Conservation (phyloP, 257 asterid genomes). For the Mentha longifolia region DNA sequence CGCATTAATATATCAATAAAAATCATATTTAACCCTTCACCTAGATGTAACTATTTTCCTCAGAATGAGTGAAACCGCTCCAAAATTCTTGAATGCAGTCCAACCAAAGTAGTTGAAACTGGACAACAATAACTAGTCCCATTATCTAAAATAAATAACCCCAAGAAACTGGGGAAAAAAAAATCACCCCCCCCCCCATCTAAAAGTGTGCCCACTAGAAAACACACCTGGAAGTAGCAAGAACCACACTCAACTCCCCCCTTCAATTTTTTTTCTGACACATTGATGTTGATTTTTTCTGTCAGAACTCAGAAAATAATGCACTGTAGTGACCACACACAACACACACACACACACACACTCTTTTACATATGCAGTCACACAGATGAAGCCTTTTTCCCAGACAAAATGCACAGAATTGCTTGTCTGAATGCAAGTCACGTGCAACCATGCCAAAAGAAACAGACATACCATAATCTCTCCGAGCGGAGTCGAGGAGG, state of each 20-base stretch:
- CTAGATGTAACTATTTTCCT: not conserved
- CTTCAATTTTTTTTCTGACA: not conserved
- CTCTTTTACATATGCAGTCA: not conserved
- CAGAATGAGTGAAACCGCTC: not conserved
- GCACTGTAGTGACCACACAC: not conserved
- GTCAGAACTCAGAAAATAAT: conserved; percentile 26
- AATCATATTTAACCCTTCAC: too few species aligned
- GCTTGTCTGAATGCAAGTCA: conserved; percentile 13
- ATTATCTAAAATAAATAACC: not conserved
- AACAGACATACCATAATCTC: conserved; percentile 10
- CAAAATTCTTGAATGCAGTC: conserved; percentile 2
- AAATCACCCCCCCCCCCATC: too few species aligned
- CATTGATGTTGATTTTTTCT: conserved; percentile 18
- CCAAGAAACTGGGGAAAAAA: conserved; percentile 26
- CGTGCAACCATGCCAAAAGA: conserved; percentile 24
- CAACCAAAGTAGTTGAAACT: not conserved
- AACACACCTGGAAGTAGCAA: conserved; percentile 21
- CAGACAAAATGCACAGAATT: not conserved
- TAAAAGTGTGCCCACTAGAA: too few species aligned
- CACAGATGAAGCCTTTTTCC: conserved; percentile 3
- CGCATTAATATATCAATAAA: too few species aligned
- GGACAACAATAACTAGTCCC: too few species aligned
- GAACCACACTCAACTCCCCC: not conserved
- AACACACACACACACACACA: not conserved
- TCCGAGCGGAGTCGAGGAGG: not conserved